Evolutionary conservation across 192 early-diverging fungal genomes (phyloP), one percentile per base, ranked within the genome.

Genomic region (Spizellomyces punctatus): DNA sequence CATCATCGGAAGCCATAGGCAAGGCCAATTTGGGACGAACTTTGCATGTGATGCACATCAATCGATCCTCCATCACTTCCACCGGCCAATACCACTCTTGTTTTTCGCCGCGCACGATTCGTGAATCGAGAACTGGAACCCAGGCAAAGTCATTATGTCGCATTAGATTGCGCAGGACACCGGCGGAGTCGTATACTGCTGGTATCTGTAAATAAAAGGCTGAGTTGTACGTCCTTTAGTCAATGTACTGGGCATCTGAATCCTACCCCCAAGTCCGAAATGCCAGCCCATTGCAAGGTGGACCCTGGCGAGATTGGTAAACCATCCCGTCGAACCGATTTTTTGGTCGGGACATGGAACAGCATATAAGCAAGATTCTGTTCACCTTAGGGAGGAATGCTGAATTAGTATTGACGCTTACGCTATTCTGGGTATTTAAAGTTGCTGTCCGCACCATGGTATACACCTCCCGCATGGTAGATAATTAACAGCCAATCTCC

Each of bases 1-100:
- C 0, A 8, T 46, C 14, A 58, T 56, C 43, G 65, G 52, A 14
- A 21, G 64, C 57, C 60, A 43, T 70, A 22, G 74, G 54, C 46
- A 9, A 5, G 27, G 27, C 27, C 27, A 44, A 46, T 3, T 36
- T 36, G 27, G 27, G 27, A 36, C 27, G 27, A 46, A 89, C 91
- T 75, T 87, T 89, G 76, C 88, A 90, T 8, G 89, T 84, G 46
- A 91, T 78, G 71, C 88, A 93, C 63, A 93, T 87, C 60, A 96
- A 79, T 64, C 89, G 75, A 45, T 78, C 77, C 44, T 87, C 90
- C 6, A 88, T 84, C 0, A 96, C 71, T 5, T 92, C 95, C 52
- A 97, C 88, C 4, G 95, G 91, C 96, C 96, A 98, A 74, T 92
- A 93, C 8, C 69, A 52, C 65, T 90, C 91, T 67, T 85, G 77